phyloP scores from a whole-genome alignment of 768 basidiomycete genomes.

The Cyclocybe cylindracea region DNA sequence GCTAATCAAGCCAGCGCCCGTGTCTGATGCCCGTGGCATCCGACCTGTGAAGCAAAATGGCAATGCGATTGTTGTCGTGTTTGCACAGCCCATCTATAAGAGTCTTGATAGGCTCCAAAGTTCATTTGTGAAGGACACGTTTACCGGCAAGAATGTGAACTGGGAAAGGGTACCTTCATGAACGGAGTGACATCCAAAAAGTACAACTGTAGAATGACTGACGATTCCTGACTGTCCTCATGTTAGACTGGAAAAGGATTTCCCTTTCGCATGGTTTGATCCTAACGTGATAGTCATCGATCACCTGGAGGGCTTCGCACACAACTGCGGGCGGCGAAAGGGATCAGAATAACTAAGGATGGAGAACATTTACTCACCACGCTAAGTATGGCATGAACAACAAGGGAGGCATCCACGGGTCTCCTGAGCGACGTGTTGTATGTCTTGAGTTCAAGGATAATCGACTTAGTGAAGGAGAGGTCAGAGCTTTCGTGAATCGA shows the following conservation, averaged over 20 bases:
- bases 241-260: slow-evolving; percentile 59
- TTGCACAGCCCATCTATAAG: slow-evolving; percentile 67
- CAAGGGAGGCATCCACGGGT: slow-evolving; percentile 65
- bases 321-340: slow-evolving; percentile 45
- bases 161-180: slow-evolving; percentile 18
- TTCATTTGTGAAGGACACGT: slow-evolving; percentile 59
- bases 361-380: slow-evolving; percentile 30
- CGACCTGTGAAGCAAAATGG: slow-evolving; percentile 53
- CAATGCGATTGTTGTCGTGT: slow-evolving; percentile 69
- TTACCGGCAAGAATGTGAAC: slow-evolving; percentile 82
- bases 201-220: slow-evolving; percentile 18
- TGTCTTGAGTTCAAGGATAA: slow-evolving; percentile 54
- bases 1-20: slow-evolving; percentile 61
- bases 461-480: slow-evolving; percentile 53
- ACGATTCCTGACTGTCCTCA: slow-evolving; percentile 63
- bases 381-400: slow-evolving; percentile 69
- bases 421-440: slow-evolving; percentile 60
- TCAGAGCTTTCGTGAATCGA: slow-evolving; percentile 52
- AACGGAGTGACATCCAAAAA: not conserved
- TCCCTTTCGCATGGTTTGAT: slow-evolving; percentile 62
- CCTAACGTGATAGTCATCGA: slow-evolving; percentile 67
- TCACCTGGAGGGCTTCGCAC: slow-evolving; percentile 65
- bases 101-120: slow-evolving; percentile 70
- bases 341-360: not conserved
- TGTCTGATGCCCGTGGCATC: slow-evolving; percentile 30